Percentiles rank a stretch among this genome's conserved stretches.
These are phyloP conservation scores for Pharnaceum exiguum DNA, from an alignment of 148 eudicot species.

Conservation along the genomic window DNA sequence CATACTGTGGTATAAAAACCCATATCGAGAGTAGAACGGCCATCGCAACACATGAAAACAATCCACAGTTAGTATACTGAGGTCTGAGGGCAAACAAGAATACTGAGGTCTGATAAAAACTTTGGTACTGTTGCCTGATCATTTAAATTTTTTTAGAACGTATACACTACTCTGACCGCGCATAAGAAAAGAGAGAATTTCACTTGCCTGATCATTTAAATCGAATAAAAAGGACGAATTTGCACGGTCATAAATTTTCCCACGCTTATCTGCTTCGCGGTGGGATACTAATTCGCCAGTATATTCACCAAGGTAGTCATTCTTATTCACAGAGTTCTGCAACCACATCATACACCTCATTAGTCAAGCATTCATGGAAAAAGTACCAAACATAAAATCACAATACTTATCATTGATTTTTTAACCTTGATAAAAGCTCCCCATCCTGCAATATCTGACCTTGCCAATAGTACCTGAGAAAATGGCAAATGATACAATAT, in stretches of 20 bases:
- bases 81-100: background rate
- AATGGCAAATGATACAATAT: background rate
- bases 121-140: background rate
- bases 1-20: too few relatives aligned
- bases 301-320: constrained; percentile 87
- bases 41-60: background rate
- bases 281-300: constrained; percentile 83
- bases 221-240: constrained; percentile 92
- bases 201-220: constrained; percentile 85
- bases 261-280: constrained; percentile 95
- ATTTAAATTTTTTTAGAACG: too few relatives aligned
- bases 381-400: background rate
- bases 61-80: background rate
- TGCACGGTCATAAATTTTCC: constrained; percentile 83
- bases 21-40: constrained; percentile 5
- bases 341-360: constrained; percentile 16
- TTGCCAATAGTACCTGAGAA: constrained; percentile 69
- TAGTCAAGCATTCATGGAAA: constrained; percentile 7
- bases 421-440: constrained; percentile 93
- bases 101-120: background rate
- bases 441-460: constrained; percentile 92
- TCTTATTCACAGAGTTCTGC: constrained; percentile 72
- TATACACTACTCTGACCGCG: too few relatives aligned
- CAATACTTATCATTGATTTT: background rate
- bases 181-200: background rate